Conservation (phyloP, 371 early-diverging fungal species). For the Mucor sp. region DNA sequence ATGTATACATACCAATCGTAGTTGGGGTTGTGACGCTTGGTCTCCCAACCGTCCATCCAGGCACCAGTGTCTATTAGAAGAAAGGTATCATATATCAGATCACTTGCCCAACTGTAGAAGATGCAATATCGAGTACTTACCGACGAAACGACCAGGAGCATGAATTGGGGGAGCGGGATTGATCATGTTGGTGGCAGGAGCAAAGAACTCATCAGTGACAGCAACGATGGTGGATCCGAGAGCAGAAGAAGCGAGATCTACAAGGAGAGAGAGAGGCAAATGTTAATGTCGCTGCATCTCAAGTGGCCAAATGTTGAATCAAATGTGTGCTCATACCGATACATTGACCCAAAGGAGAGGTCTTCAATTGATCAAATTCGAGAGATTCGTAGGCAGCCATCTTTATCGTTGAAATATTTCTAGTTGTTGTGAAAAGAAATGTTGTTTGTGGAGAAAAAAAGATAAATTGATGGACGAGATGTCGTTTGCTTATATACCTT, state of each 20-base stretch:
- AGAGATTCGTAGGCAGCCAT: conserved; percentile 37
- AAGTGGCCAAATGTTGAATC: background rate
- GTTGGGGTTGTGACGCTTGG: conserved; percentile 80
- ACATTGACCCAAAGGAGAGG: conserved; percentile 34
- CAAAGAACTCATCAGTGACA: conserved; percentile 90
- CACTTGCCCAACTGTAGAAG: background rate
- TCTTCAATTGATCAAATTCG: conserved; percentile 31
- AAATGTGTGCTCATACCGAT: conserved; percentile 29
- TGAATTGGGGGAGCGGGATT: conserved; percentile 71
- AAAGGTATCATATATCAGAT: background rate
- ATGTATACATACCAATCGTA: conserved; percentile 69
- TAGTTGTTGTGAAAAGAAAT: background rate
- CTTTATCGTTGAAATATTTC: conserved; percentile 1
- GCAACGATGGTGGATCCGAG: conserved; percentile 76
- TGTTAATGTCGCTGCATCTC: background rate
- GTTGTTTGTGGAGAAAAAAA: background rate
- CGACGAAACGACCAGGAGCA: conserved; percentile 60
- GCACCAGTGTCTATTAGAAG: conserved; percentile 59
- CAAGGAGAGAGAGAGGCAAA: background rate
- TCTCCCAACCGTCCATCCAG: conserved; percentile 93
- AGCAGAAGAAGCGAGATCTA: conserved; percentile 77
- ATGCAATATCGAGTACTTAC: conserved; percentile 29
- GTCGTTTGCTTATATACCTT: conserved; percentile 4
- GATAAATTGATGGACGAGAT: background rate
- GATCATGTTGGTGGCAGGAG: conserved; percentile 79